Percentiles rank a stretch among this genome's conserved stretches.
phyloP scores from a whole-genome alignment of 805 yeast species.

The Maudiozyma saulgeensis region DNA sequence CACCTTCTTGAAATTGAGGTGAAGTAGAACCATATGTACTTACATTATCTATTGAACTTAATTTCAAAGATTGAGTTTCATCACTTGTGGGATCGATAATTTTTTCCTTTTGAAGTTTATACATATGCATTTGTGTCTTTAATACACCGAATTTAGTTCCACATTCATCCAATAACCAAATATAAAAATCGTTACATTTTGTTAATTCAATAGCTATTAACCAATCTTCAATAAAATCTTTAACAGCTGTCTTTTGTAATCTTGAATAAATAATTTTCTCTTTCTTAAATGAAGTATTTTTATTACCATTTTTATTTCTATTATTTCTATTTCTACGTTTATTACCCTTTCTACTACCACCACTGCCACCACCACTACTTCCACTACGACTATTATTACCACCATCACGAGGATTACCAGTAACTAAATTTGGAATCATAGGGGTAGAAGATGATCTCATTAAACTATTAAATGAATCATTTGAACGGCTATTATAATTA shows the following conservation, averaged over 20 bases:
- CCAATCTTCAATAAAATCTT: conserved; percentile 28
- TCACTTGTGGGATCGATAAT: background rate
- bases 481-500: conserved; percentile 1
- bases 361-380: background rate
- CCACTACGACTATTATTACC: background rate
- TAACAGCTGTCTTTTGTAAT: conserved; percentile 11
- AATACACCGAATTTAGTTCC: conserved; percentile 16
- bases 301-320: conserved; percentile 4
- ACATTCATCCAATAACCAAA: conserved; percentile 23
- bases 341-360: background rate
- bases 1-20: background rate
- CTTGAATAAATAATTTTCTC: conserved; percentile 2
- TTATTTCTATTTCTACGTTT: conserved; percentile 11
- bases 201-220: conserved; percentile 20
- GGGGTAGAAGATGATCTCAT: conserved; percentile 1
- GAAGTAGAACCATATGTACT: background rate
- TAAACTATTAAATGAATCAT: conserved; percentile 2
- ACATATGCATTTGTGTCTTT: conserved; percentile 19
- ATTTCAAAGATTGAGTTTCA: background rate
- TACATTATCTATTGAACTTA: background rate
- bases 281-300: background rate
- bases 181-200: conserved; percentile 28
- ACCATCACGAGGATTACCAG: background rate
- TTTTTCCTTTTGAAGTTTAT: conserved; percentile 5
- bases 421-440: background rate